These are phyloP conservation scores for Teratosphaeria gauchensis DNA, from an alignment of 2,329 filamentous ascomycete species.

Conservation along the genomic window DNA sequence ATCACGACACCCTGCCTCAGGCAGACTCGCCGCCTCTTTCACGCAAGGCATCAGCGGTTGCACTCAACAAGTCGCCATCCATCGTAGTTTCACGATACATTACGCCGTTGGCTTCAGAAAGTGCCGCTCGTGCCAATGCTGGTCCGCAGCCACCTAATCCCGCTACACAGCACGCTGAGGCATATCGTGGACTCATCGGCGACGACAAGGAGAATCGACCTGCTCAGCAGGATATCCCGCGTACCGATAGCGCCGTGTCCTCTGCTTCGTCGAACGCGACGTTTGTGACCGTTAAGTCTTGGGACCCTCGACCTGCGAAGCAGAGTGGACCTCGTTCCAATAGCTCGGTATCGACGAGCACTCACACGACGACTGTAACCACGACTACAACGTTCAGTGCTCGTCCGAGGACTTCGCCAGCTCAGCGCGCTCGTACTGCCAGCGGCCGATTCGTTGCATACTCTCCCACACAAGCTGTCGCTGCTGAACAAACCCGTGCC, in stretches of 20 bases:
- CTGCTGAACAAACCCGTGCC: slow-evolving; percentile 18
- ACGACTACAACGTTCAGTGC: slow-evolving; percentile 4
- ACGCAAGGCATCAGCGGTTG: slow-evolving; percentile 1
- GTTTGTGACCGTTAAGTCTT: slow-evolving; percentile 15
- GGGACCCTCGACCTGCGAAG: slow-evolving; percentile 9
- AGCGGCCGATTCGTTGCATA: slow-evolving; percentile 15
- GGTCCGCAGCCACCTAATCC: slow-evolving; percentile 8
- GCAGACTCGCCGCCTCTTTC: slow-evolving; percentile 3
- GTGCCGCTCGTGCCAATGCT: slow-evolving; percentile 9
- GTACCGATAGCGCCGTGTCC: slow-evolving; percentile 18
- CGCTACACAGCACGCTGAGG: slow-evolving; percentile 11
- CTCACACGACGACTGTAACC: neutral
- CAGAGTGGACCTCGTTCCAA: slow-evolving; percentile 15
- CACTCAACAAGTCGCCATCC: slow-evolving; percentile 12
- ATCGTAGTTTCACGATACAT: slow-evolving; percentile 27
- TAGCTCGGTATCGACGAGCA: slow-evolving; percentile 16
- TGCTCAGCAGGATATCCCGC: slow-evolving; percentile 10
- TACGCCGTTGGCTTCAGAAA: slow-evolving; percentile 18
- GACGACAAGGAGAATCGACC: slow-evolving; percentile 11
- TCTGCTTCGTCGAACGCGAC: slow-evolving; percentile 12
- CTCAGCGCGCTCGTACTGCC: slow-evolving; percentile 10
- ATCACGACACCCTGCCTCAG: neutral
- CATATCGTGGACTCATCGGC: slow-evolving; percentile 13
- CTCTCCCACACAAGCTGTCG: slow-evolving; percentile 13
- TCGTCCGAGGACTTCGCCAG: slow-evolving; percentile 3